phyloP scores from a whole-genome alignment of 208 protist genomes.

The Trypanosoma platydactyli region DNA sequence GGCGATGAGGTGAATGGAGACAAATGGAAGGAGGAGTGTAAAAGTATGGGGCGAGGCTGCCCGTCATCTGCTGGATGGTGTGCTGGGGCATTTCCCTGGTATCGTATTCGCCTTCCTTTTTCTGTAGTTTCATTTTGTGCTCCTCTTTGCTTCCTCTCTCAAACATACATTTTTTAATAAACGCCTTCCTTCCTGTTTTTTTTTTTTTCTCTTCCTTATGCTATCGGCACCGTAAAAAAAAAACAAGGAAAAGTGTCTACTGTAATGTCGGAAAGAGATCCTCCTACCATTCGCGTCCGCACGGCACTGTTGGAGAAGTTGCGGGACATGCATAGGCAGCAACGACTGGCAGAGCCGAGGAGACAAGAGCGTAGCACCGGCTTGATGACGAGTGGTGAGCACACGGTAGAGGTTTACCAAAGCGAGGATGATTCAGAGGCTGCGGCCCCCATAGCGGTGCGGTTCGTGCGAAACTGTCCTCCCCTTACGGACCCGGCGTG shows the following conservation, averaged over 20 bases:
- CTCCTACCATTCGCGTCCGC: slow-evolving; percentile 6
- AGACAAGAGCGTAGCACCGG: background rate
- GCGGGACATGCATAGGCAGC: slow-evolving; percentile 10
- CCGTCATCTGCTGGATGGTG: too few species aligned
- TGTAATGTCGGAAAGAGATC: background rate
- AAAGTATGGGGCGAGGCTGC: too few species aligned
- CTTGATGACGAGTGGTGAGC: background rate
- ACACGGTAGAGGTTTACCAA: background rate
- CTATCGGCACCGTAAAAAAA: too few species aligned
- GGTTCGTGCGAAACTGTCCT: slow-evolving; percentile 40
- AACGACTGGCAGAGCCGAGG: background rate
- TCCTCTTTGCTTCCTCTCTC: slow-evolving; percentile 8
- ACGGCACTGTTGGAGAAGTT: slow-evolving; percentile 35
- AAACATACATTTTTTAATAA: too few species aligned
- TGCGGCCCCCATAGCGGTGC: slow-evolving; percentile 15
- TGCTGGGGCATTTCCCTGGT: background rate
- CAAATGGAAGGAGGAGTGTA: too few species aligned
- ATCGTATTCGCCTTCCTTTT: background rate
- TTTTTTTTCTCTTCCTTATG: slow-evolving; percentile 5
- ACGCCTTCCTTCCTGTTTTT: slow-evolving; percentile 23
- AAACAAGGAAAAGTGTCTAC: background rate
- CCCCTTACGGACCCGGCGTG: slow-evolving; percentile 60
- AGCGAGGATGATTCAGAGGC: slow-evolving; percentile 10
- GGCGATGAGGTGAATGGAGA: too few species aligned
- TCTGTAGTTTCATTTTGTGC: slow-evolving; percentile 5